A percentile compares a stretch with the other conserved stretches of the same genome.
phyloP scores from a whole-genome alignment of 805 yeast species.

The Suhomyces vadensis region DNA sequence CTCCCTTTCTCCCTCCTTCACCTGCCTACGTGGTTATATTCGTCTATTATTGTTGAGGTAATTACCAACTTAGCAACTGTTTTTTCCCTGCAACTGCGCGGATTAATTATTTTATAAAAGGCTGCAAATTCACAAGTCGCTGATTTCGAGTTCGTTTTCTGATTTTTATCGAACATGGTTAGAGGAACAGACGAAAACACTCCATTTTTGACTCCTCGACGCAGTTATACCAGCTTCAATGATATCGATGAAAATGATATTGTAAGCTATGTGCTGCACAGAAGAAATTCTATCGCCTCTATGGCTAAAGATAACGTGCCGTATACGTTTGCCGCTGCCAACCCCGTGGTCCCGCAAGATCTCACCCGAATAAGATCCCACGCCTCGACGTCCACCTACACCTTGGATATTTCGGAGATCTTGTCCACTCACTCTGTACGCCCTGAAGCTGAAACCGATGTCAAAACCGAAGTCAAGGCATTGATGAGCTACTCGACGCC shows the following conservation, averaged over 20 bases:
- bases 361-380: conserved; percentile 17
- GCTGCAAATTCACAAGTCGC: conserved; percentile 3
- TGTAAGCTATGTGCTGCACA: conserved; percentile 38
- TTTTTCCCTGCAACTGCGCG: conserved; percentile 1
- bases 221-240: conserved; percentile 5
- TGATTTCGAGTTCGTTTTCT: too few relatives aligned
- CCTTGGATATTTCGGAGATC: conserved; percentile 21
- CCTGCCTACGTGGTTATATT: too few relatives aligned
- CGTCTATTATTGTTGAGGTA: conserved; percentile 1
- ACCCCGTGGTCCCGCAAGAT: conserved; percentile 14
- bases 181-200: conserved; percentile 8
- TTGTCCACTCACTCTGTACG: conserved; percentile 25
- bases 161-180: not conserved
- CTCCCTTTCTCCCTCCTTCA: not conserved
- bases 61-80: not conserved
- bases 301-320: conserved; percentile 25
- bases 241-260: conserved; percentile 37
- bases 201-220: conserved; percentile 11
- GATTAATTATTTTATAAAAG: not conserved
- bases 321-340: conserved; percentile 12
- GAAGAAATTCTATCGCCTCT: conserved; percentile 41
- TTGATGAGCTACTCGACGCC: conserved; percentile 52
- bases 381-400: conserved; percentile 15
- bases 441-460: conserved; percentile 47
- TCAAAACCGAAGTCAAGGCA: conserved; percentile 39